These are phyloP conservation scores for Aureobasidium sp. DNA, from an alignment of 2,329 filamentous ascomycete species.

Conservation along the genomic window DNA sequence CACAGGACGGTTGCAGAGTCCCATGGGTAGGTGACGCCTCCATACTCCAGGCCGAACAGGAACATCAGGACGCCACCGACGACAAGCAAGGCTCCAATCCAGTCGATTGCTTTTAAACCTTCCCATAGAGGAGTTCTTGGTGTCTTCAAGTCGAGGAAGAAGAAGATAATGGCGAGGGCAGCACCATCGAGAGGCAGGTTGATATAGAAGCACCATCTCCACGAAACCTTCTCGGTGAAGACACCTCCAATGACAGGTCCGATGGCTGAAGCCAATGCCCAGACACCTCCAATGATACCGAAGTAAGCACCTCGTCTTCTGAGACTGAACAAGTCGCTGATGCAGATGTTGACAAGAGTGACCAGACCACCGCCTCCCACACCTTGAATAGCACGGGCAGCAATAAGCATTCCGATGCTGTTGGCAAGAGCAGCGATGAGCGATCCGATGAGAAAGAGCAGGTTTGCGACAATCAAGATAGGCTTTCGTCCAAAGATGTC, in stretches of 20 bases:
- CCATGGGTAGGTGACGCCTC: conserved; percentile 71
- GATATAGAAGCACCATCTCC: conserved; percentile 42
- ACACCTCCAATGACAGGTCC: conserved; percentile 62
- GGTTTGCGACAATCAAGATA: conserved; percentile 53
- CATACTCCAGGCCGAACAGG: conserved; percentile 78
- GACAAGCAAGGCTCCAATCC: conserved; percentile 58
- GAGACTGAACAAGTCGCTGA: conserved; percentile 58
- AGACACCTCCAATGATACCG: conserved; percentile 59
- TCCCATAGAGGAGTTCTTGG: conserved; percentile 56
- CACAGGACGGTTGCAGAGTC: conserved; percentile 56
- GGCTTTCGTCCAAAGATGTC: conserved; percentile 63
- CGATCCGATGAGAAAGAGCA: conserved; percentile 56
- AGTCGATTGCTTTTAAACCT: conserved; percentile 60
- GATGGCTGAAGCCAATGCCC: conserved; percentile 59
- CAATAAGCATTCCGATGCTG: conserved; percentile 56
- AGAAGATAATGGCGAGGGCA: conserved; percentile 51
- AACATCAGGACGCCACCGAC: conserved; percentile 78
- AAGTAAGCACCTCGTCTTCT: conserved; percentile 51
- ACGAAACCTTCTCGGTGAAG: conserved; percentile 48
- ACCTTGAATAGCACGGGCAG: conserved; percentile 56
- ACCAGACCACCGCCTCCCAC: conserved; percentile 58
- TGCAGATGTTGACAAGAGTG: conserved; percentile 57
- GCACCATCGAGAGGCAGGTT: conserved; percentile 55
- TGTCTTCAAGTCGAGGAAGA: conserved; percentile 61
- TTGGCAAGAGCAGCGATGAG: conserved; percentile 53